phyloP scores from a whole-genome alignment of 352 stramenopile genomes.

The Globisporangium yorkense region DNA sequence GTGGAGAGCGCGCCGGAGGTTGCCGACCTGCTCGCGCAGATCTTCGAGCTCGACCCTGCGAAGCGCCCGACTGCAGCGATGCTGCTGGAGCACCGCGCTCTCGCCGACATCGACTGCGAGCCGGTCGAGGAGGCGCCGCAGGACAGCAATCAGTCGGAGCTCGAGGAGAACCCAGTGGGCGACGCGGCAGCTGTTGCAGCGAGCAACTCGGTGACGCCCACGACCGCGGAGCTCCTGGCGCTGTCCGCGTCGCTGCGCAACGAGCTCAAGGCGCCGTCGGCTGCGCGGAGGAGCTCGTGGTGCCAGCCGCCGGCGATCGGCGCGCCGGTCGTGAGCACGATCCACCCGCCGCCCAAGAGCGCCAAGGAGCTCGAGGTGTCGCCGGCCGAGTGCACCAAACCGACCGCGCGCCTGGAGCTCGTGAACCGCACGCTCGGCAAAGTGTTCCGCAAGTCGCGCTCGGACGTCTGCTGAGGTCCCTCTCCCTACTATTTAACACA shows the following conservation, averaged over 20 bases:
- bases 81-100: constrained; percentile 36
- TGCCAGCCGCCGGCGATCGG: background rate
- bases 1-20: constrained; percentile 26
- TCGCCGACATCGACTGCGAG: constrained; percentile 5
- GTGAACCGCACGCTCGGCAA: constrained; percentile 6
- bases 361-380: constrained; percentile 11
- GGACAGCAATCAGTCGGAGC: background rate
- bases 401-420: constrained; percentile 1
- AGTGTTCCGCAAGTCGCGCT: constrained; percentile 7
- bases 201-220: background rate
- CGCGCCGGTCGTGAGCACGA: constrained; percentile 4
- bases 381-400: constrained; percentile 3
- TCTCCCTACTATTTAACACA: too few species aligned
- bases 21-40: constrained; percentile 42
- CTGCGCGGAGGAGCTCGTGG: background rate
- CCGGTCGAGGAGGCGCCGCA: background rate
- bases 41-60: constrained; percentile 47
- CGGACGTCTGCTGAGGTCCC: background rate
- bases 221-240: background rate
- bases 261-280: background rate
- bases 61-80: constrained; percentile 33
- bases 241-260: background rate
- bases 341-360: constrained; percentile 1
- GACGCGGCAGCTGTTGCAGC: background rate
- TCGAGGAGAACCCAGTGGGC: background rate